Evolutionary conservation across 352 stramenopile genomes (phyloP).

Genomic region (Globisporangium paddicum): DNA sequence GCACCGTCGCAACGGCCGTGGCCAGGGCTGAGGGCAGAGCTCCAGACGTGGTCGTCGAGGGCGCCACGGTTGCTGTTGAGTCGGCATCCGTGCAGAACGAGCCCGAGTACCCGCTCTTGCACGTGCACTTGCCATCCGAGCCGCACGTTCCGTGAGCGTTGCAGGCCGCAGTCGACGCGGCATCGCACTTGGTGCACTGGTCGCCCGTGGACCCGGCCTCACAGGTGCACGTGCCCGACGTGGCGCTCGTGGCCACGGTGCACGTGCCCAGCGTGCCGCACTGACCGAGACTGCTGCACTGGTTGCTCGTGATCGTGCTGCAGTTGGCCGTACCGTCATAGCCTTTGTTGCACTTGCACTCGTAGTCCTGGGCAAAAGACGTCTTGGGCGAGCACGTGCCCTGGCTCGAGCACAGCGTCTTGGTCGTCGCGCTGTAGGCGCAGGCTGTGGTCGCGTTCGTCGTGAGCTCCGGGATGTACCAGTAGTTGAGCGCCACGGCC

Average conservation of each 20-base stretch:
- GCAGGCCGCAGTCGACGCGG: slow-evolving; percentile 26
- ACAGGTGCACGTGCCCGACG: slow-evolving; percentile 43
- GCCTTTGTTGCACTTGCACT: slow-evolving; percentile 73
- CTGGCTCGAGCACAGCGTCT: slow-evolving; percentile 61
- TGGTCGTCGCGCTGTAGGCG: slow-evolving; percentile 33
- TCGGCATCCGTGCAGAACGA: slow-evolving; percentile 36
- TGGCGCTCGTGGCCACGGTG: slow-evolving; percentile 19
- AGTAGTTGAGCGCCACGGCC: slow-evolving; percentile 49
- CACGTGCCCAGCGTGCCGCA: slow-evolving; percentile 60
- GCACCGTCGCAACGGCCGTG: slow-evolving; percentile 10
- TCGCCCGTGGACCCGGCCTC: slow-evolving; percentile 43
- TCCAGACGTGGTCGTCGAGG: slow-evolving; percentile 1
- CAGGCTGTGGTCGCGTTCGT: slow-evolving; percentile 44
- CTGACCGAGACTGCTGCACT: slow-evolving; percentile 68
- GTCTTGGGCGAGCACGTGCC: slow-evolving; percentile 61
- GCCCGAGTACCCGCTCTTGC: slow-evolving; percentile 54
- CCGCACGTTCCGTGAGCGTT: slow-evolving; percentile 50
- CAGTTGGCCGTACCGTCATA: slow-evolving; percentile 60
- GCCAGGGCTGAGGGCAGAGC: slow-evolving; percentile 10
- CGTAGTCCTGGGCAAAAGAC: slow-evolving; percentile 57
- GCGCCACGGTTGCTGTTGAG: slow-evolving; percentile 2
- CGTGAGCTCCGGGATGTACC: slow-evolving; percentile 63
- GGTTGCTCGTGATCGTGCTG: slow-evolving; percentile 43
- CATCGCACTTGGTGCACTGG: slow-evolving; percentile 64
- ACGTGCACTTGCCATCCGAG: slow-evolving; percentile 40